Evolutionary conservation across 2,329 filamentous ascomycete genomes (phyloP).

Genomic region (Penicillium aurantiogriseum): DNA sequence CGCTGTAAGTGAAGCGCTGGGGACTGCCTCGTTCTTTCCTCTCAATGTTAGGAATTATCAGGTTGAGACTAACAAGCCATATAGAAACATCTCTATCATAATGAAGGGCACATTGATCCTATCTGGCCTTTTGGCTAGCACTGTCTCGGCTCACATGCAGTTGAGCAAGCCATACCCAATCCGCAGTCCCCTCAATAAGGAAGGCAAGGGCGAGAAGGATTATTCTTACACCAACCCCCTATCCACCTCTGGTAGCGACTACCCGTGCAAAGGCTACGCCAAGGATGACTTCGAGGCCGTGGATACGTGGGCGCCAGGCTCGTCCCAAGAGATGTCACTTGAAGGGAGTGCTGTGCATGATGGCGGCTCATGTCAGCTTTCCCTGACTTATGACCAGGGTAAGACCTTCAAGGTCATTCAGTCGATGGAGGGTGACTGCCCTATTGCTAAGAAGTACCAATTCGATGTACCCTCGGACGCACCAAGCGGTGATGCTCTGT

Average conservation of each 20-base stretch:
- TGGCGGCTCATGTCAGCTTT: constrained; percentile 74
- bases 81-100: constrained; percentile 10
- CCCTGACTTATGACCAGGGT: constrained; percentile 71
- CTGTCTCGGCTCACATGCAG: constrained; percentile 52
- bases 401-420: constrained; percentile 67
- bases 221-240: constrained; percentile 72
- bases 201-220: constrained; percentile 55
- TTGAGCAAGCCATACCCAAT: constrained; percentile 56
- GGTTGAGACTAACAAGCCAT: background rate
- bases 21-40: background rate
- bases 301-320: constrained; percentile 62
- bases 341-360: constrained; percentile 62
- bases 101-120: constrained; percentile 37
- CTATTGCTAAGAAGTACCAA: constrained; percentile 54
- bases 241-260: constrained; percentile 58
- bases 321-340: constrained; percentile 62
- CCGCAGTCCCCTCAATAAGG: constrained; percentile 51
- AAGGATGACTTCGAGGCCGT: constrained; percentile 53
- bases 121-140: constrained; percentile 34
- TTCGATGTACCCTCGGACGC: constrained; percentile 67
- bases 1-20: background rate
- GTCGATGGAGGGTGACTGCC: constrained; percentile 60
- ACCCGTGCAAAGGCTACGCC: constrained; percentile 72
- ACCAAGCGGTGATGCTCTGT: constrained; percentile 59
- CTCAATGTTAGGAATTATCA: background rate